These are phyloP conservation scores for Talaromyces proteolyticus DNA, from an alignment of 495 filamentous ascomycete genomes.

Conservation along the genomic window DNA sequence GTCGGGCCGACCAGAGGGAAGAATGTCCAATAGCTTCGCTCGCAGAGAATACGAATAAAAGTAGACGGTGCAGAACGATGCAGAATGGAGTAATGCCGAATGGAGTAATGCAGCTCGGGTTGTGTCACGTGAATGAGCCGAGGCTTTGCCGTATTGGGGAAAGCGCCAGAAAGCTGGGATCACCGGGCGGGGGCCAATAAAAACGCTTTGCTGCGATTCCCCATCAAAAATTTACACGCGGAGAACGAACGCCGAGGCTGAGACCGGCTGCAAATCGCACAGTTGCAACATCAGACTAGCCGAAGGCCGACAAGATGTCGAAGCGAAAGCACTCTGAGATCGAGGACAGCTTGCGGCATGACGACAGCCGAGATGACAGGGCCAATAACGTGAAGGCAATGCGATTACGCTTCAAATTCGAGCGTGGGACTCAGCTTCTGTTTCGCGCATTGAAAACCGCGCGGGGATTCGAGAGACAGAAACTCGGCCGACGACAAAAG, in stretches of 20 bases:
- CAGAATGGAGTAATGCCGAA: too few relatives aligned
- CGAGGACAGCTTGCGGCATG: conserved; percentile 11
- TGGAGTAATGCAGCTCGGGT: too few relatives aligned
- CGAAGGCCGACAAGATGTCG: conserved; percentile 29
- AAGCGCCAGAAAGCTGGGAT: too few relatives aligned
- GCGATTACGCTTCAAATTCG: conserved; percentile 48
- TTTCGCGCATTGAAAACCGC: conserved; percentile 67
- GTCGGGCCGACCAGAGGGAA: too few relatives aligned
- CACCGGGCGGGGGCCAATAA: neutral
- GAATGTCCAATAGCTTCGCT: too few relatives aligned
- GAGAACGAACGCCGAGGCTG: neutral
- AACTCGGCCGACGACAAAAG: conserved; percentile 70
- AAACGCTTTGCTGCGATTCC: neutral
- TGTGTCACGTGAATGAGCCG: too few relatives aligned
- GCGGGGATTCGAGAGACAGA: conserved; percentile 86
- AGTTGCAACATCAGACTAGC: too few relatives aligned
- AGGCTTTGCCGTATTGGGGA: too few relatives aligned
- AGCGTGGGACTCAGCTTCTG: conserved; percentile 53
- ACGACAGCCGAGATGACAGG: conserved; percentile 9
- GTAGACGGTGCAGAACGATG: too few relatives aligned
- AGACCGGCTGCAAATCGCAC: too few relatives aligned
- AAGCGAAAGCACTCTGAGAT: conserved; percentile 43
- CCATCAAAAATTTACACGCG: neutral
- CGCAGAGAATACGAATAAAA: too few relatives aligned
- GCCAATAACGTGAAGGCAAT: conserved; percentile 26